Conservation (phyloP, 2,329 filamentous ascomycete genomes). For the Colletotrichum agaves region DNA sequence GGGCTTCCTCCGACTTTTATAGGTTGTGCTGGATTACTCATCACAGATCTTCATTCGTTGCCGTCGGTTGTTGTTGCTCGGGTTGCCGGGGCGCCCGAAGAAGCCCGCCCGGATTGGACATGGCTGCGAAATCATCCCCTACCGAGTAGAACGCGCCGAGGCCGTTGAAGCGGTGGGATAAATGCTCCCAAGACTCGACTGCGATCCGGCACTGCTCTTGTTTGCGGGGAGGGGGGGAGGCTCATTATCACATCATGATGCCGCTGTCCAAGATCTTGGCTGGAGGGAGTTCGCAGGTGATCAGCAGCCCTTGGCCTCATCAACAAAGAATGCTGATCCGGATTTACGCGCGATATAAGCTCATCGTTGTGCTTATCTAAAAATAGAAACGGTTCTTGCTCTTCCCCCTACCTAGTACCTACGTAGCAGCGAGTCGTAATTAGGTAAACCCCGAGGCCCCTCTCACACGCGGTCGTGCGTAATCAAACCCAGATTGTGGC, state of each 20-base stretch:
- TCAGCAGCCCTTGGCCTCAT: constrained; percentile 1
- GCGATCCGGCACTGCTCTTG: no score
- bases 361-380: not conserved
- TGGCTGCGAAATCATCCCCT: not conserved
- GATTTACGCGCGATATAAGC: not conserved
- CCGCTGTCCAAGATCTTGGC: not conserved
- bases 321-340: constrained; percentile 7
- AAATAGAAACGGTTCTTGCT: no score
- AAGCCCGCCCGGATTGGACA: constrained; percentile 9
- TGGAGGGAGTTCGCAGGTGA: constrained; percentile 1
- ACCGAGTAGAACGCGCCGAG: not conserved
- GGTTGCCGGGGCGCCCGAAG: constrained; percentile 7
- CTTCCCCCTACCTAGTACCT: no score
- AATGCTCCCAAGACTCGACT: not conserved
- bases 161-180: constrained; percentile 1
- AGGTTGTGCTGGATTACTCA: no score
- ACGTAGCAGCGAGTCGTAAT: constrained; percentile 12
- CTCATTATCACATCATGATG: not conserved
- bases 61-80: constrained; percentile 8
- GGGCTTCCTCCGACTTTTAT: no score
- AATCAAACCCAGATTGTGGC: not conserved
- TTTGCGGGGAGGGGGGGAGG: no score
- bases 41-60: not conserved
- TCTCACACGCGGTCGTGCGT: not conserved
- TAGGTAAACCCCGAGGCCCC: not conserved